Base-by-base conservation (phyloP, 805 yeast species). In the Kazachstania kunashirensis region DNA sequence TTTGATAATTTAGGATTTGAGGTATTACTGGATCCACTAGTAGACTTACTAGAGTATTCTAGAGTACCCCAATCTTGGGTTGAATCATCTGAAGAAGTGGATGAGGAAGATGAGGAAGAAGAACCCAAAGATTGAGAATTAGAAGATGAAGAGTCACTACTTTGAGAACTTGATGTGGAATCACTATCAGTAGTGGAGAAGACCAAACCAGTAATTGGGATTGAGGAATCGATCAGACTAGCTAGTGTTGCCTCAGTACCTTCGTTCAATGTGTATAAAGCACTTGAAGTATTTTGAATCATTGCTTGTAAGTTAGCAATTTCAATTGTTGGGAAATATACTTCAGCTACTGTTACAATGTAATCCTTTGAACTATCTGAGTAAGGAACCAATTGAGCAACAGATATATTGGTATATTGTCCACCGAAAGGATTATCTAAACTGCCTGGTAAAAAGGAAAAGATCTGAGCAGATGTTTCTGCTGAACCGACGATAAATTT, bases 271-370 rank as follows among this genome's bases (percentile, higher is more conserved):
- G 65, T 47, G 61, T 80, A 88, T 32, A 89, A 56, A 19, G 49
- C 42, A 6, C 95, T 82, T 0, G 70, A 49, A 39, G 75, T 61
- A 38, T 67, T 62, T 34, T 82, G 77, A 32, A 89, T 59, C 27
- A 67, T 56, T 14, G 58, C 58, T 39, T 72, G 71, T 45, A 89
- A 66, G 0, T 62, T 54, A 1, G 54, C 48, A 13, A 83, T 70
- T 24, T 69, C 59, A 11, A 58, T 54, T 8, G 63, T 55, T 17
- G 94, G 94, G 64, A 85, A 79, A 55, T 82, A 84, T 37, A 84
- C 80, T 55, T 80, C 80, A 5, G 96, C 97, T 43, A 88, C 82
- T 0, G 96, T 83, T 38, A 84, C 84, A 43, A 84, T 71, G 57
- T 84, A 89, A 34, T 65, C 65, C 35, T 67, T 67, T 11, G 61